Evolutionary conservation across 306 rosid genomes (phyloP), one percentile per base, ranked within the genome.

Genomic region (Medicago lupulina): DNA sequence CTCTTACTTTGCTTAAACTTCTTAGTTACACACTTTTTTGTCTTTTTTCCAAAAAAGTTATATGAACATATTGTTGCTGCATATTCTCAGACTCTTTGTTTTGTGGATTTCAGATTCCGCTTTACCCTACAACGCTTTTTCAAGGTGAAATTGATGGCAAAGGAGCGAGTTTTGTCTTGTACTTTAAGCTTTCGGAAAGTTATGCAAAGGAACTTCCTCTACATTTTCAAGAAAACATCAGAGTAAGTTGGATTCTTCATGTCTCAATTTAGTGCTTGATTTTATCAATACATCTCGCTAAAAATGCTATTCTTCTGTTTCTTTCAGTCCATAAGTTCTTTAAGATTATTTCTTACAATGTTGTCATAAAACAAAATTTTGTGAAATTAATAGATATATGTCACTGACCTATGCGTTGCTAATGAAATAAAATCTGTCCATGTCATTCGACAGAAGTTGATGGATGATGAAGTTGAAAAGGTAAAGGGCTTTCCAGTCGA

Each of bases 111-210:
- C 83, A 96, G 99, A 76, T 96, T 71, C 99, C 99, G 1, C 77
- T 96, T 84, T 96, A 96, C 76, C 90, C 98, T 1, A 63, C 96
- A 19, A 54, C 96, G 57, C 76, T 96, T 68, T 96, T 96, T 74
- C 97, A 95, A 86, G 98, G 96, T 6, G 99, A 92, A 83, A 89
- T 88, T 1, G 96, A 96, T 74, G 99, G 99, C 18, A 96, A 96
- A 87, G 99, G 99, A 82, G 82, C 89, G 91, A 90, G 90, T 83
- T 80, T 90, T 58, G 93, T 96, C 65, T 87, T 96, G 88, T 96
- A 96, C 90, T 96, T 92, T 34, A 96, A 90, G 86, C 96, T 96
- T 79, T 85, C 90, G 25, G 98, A 96, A 23, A 78, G 87, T 69
- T 90, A 89, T 73, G 59, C 92, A 13, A 92, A 89, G 82, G 93